phyloP scores from a whole-genome alignment of 179 eudicot genomes.

The Beta corolliflora region DNA sequence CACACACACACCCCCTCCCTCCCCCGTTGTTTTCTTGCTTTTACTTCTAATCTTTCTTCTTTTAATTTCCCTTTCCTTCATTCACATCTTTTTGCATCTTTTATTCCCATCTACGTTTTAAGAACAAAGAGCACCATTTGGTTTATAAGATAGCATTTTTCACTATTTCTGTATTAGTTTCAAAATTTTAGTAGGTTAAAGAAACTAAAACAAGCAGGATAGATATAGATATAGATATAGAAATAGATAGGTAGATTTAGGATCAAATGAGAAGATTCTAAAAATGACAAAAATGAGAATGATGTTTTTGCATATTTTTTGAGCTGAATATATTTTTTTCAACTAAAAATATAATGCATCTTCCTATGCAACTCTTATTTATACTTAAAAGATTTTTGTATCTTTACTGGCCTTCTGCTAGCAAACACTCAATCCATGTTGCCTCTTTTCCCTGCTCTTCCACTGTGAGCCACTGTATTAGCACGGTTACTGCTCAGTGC shows the following conservation, averaged over 20 bases:
- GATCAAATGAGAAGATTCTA: too few species aligned
- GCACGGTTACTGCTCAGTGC: background rate
- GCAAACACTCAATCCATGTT: background rate
- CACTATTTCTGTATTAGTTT: background rate
- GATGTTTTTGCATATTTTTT: too few species aligned
- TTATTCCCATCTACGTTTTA: background rate
- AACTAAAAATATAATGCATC: too few species aligned
- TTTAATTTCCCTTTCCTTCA: too few species aligned
- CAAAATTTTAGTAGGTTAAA: background rate
- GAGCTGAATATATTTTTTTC: too few species aligned
- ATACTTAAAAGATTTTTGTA: too few species aligned
- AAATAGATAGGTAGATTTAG: too few species aligned
- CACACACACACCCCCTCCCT: background rate
- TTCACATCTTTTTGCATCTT: background rate
- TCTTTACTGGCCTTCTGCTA: background rate
- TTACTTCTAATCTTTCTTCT: too few species aligned
- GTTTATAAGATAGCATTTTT: background rate
- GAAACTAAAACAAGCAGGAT: background rate
- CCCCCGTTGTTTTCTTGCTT: background rate
- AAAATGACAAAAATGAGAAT: too few species aligned
- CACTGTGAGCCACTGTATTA: background rate
- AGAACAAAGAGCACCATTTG: background rate
- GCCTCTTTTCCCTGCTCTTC: background rate
- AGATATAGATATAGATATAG: too few species aligned
- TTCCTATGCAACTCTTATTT: too few species aligned